These are phyloP conservation scores for Wickerhamomyces ciferrii DNA, from an alignment of 805 yeast genomes.

Conservation along the genomic window DNA sequence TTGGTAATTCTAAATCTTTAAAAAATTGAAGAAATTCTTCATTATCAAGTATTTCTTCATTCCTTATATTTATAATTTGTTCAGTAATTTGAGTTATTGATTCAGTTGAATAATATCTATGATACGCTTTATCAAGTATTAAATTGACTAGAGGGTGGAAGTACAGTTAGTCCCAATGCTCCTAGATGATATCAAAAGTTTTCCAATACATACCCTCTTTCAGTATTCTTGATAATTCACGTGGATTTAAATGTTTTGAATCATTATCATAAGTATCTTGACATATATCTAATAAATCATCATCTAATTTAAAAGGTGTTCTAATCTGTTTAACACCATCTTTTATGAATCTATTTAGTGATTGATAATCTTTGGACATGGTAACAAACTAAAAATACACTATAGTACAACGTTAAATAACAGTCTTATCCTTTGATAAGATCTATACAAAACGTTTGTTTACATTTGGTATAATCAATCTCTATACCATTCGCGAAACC, in stretches of 20 bases:
- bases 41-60: slow-evolving; percentile 3
- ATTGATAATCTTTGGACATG: background rate
- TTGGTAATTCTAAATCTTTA: slow-evolving; percentile 9
- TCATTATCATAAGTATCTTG: background rate
- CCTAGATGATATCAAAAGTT: too few relatives aligned
- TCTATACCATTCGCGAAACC: too few relatives aligned
- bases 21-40: slow-evolving; percentile 3
- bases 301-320: background rate
- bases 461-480: too few relatives aligned
- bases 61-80: slow-evolving; percentile 14
- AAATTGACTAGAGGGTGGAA: slow-evolving; percentile 16
- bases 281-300: background rate
- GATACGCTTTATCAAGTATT: slow-evolving; percentile 4
- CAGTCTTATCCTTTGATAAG: background rate
- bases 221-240: background rate
- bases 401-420: too few relatives aligned
- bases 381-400: too few relatives aligned
- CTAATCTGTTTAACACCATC: background rate
- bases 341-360: background rate
- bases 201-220: background rate
- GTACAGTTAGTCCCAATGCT: too few relatives aligned
- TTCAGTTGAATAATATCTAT: slow-evolving; percentile 14
- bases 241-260: background rate
- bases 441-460: too few relatives aligned
- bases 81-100: slow-evolving; percentile 15